Conservation (phyloP, 768 basidiomycete genomes). For the Russula vinacea region DNA sequence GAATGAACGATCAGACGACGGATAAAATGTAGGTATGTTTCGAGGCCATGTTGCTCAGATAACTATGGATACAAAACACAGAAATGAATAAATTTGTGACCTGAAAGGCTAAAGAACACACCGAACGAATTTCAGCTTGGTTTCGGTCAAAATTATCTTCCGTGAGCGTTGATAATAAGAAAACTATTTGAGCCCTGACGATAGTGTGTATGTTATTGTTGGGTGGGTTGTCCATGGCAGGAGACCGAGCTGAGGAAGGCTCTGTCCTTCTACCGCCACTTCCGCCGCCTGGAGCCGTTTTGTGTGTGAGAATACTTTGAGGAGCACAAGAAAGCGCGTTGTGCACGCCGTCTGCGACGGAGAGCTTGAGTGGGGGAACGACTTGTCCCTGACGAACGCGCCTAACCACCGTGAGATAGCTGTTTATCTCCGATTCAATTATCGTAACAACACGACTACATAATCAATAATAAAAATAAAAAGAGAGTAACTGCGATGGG, state of each 20-base stretch:
- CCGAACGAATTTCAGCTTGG: constrained; percentile 90
- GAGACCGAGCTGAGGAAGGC: constrained; percentile 48
- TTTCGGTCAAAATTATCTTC: constrained; percentile 97
- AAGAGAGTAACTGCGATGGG: background rate
- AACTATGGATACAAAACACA: constrained; percentile 52
- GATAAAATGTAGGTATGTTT: constrained; percentile 97
- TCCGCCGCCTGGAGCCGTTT: constrained; percentile 41
- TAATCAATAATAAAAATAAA: background rate
- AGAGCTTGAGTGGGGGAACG: constrained; percentile 27
- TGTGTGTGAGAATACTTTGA: constrained; percentile 30
- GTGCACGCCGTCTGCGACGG: constrained; percentile 31
- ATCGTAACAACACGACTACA: background rate
- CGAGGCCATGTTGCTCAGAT: constrained; percentile 93
- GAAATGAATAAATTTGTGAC: constrained; percentile 26
- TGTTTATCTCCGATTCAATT: constrained; percentile 23
- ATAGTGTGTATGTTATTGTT: constrained; percentile 86
- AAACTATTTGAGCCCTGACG: constrained; percentile 96
- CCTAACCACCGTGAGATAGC: constrained; percentile 9
- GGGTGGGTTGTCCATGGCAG: constrained; percentile 84
- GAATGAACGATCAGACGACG: constrained; percentile 91
- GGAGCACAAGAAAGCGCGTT: constrained; percentile 25
- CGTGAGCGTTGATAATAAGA: constrained; percentile 90
- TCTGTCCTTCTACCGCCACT: constrained; percentile 40
- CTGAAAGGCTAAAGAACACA: constrained; percentile 44
- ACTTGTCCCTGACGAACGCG: constrained; percentile 15